Percentiles rank a stretch among this genome's conserved stretches.
Conservation (phyloP, 1,284 basidiomycete species). For the Ceratobasidium sp. region DNA sequence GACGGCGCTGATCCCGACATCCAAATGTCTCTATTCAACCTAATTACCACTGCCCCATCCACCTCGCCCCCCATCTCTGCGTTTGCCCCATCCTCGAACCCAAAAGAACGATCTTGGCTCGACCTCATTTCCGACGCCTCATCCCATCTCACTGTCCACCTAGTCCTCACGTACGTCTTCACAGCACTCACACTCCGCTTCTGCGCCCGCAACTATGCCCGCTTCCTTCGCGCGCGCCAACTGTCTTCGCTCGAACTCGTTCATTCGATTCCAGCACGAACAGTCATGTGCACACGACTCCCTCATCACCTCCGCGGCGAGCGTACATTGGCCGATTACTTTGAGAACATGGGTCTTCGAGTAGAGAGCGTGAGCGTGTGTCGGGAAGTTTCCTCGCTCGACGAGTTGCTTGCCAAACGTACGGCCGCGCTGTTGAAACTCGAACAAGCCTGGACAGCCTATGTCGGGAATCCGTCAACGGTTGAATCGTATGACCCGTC, state of each 20-base stretch:
- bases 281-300: slow-evolving; percentile 85
- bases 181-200: slow-evolving; percentile 84
- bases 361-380: slow-evolving; percentile 91
- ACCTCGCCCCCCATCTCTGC: slow-evolving; percentile 12
- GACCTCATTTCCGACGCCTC: slow-evolving; percentile 87
- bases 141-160: slow-evolving; percentile 84
- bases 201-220: slow-evolving; percentile 87
- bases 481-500: slow-evolving; percentile 77
- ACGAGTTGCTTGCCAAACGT: slow-evolving; percentile 74
- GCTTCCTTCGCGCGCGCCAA: slow-evolving; percentile 91
- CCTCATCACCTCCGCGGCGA: slow-evolving; percentile 86
- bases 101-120: slow-evolving; percentile 61
- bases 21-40: slow-evolving; percentile 46
- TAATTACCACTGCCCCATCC: slow-evolving; percentile 39
- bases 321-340: slow-evolving; percentile 88
- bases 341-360: slow-evolving; percentile 79
- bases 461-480: slow-evolving; percentile 90
- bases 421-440: slow-evolving; percentile 79
- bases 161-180: slow-evolving; percentile 93
- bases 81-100: not conserved
- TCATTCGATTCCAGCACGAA: slow-evolving; percentile 91
- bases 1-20: slow-evolving; percentile 61
- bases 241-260: slow-evolving; percentile 93
- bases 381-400: slow-evolving; percentile 79
- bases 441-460: slow-evolving; percentile 86